Evolutionary conservation across 1,284 basidiomycete species (phyloP).

Genomic region (Cryptococcus jaspeensis): DNA sequence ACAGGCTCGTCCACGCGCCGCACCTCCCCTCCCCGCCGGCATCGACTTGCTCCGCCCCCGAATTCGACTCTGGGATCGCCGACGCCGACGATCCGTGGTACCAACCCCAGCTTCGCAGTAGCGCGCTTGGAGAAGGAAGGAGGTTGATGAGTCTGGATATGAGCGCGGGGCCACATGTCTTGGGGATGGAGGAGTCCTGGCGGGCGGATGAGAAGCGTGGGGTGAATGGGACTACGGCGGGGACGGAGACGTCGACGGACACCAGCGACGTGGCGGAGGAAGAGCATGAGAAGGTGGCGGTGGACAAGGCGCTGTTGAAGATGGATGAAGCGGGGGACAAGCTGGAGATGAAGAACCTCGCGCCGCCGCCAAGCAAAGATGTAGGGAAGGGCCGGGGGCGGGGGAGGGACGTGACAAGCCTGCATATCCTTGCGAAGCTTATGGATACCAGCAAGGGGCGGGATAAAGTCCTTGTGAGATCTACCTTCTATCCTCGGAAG

Average conservation of each 20-base stretch:
- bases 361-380: conserved; percentile 4
- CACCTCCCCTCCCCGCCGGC: too few relatives aligned
- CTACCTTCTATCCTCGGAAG: neutral
- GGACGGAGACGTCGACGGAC: neutral
- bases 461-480: conserved; percentile 47
- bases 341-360: conserved; percentile 30
- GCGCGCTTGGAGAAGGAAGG: too few relatives aligned
- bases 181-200: neutral
- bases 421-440: conserved; percentile 37
- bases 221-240: neutral
- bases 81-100: too few relatives aligned
- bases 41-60: too few relatives aligned
- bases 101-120: too few relatives aligned
- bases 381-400: neutral
- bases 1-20: too few relatives aligned
- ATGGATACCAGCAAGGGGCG: conserved; percentile 46
- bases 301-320: conserved; percentile 13
- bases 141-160: neutral
- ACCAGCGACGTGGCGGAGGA: neutral
- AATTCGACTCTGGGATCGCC: too few relatives aligned
- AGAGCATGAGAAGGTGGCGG: conserved; percentile 9
- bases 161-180: neutral
- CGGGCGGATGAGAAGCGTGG: neutral
- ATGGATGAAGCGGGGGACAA: conserved; percentile 20
- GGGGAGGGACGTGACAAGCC: conserved; percentile 14